Conservation (phyloP, 805 yeast species). For the Metschnikowia aberdeeniae region DNA sequence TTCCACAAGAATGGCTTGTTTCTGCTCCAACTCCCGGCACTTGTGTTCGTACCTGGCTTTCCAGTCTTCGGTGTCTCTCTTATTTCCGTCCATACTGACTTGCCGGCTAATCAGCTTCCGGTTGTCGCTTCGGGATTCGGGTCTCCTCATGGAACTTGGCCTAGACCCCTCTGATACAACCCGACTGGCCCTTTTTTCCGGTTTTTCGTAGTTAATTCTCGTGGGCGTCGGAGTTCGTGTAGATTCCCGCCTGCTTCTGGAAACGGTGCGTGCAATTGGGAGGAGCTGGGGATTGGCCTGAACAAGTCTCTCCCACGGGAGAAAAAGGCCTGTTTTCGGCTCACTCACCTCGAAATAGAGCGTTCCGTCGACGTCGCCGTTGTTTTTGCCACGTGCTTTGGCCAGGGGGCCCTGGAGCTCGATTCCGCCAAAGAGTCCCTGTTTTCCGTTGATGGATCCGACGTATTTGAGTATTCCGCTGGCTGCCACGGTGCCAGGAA, state of each 20-base stretch:
- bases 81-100: neutral
- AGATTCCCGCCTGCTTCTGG: constrained; percentile 2
- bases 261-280: constrained; percentile 2
- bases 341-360: constrained; percentile 61
- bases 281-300: constrained; percentile 31
- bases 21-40: constrained; percentile 34
- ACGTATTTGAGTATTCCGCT: constrained; percentile 63
- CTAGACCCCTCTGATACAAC: neutral
- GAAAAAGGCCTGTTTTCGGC: constrained; percentile 72
- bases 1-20: constrained; percentile 44
- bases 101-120: neutral
- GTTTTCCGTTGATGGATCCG: constrained; percentile 69
- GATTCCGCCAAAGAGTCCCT: constrained; percentile 80
- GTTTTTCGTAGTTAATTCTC: neutral
- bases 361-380: constrained; percentile 74
- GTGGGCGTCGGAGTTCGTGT: constrained; percentile 5
- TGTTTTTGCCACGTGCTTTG: constrained; percentile 69
- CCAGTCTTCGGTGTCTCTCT: constrained; percentile 3
- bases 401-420: constrained; percentile 67
- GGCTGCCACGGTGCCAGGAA: constrained; percentile 63
- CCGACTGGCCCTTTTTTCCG: neutral
- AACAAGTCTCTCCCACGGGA: constrained; percentile 49
- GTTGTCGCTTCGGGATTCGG: neutral
- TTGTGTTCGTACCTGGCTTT: constrained; percentile 9
- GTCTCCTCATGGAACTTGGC: neutral